Conservation (phyloP, 192 early-diverging fungal species). For the Phlyctochytrium bullatum region DNA sequence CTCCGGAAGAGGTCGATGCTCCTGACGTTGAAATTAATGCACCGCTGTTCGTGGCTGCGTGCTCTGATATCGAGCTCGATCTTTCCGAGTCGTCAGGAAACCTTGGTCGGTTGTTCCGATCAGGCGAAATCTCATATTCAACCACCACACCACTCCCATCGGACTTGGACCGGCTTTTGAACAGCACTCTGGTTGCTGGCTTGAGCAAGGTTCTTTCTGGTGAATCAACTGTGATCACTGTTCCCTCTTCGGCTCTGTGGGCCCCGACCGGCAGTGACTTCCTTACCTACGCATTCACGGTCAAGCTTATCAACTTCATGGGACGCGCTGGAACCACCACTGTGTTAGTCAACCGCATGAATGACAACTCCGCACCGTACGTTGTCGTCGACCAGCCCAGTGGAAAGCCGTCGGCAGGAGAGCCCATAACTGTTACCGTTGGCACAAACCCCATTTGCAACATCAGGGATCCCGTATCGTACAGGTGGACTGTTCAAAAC, state of each 20-base stretch:
- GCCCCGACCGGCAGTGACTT: not conserved
- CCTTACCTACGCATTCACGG: not conserved
- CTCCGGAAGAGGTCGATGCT: constrained; percentile 7
- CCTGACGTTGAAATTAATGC: constrained; percentile 16
- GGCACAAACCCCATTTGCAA: constrained; percentile 4
- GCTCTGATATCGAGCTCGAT: constrained; percentile 15
- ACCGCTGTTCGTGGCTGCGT: constrained; percentile 12
- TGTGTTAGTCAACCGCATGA: not conserved
- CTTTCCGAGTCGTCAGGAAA: constrained; percentile 14
- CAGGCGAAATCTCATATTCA: not conserved
- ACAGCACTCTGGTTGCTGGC: not conserved
- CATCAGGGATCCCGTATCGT: not conserved
- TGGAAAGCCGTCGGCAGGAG: not conserved
- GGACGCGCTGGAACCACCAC: not conserved
- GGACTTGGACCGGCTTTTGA: no score
- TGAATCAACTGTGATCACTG: not conserved
- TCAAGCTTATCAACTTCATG: constrained; percentile 5
- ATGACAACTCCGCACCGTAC: constrained; percentile 1
- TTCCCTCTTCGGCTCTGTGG: constrained; percentile 1
- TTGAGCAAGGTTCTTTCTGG: not conserved
- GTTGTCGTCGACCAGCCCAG: not conserved
- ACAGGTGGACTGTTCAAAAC: constrained; percentile 7
- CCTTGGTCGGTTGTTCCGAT: constrained; percentile 10
- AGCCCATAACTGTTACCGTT: not conserved
- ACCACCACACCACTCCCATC: not conserved